Evolutionary conservation across 2,329 filamentous ascomycete genomes (phyloP).

Genomic region (Aspergillus persii): DNA sequence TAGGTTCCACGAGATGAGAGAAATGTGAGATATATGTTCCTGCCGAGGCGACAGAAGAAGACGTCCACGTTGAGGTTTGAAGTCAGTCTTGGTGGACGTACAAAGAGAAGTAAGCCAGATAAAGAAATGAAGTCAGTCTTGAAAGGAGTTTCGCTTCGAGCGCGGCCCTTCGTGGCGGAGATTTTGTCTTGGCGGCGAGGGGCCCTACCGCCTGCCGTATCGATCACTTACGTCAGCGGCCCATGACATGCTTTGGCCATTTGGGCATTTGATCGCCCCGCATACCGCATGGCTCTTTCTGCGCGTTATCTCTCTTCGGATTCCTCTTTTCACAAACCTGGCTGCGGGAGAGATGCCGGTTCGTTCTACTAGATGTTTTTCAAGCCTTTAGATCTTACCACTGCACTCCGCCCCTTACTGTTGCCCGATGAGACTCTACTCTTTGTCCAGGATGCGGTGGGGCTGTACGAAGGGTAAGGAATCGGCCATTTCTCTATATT

Average conservation of each 20-base stretch:
- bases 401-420: constrained; percentile 87
- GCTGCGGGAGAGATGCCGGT: constrained; percentile 20
- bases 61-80: not conserved
- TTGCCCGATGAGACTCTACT: constrained; percentile 90
- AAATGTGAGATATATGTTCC: not conserved
- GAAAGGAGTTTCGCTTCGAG: constrained; percentile 6
- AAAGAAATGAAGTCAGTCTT: not conserved
- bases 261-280: not conserved
- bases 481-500: constrained; percentile 7
- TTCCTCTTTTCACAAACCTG: constrained; percentile 10
- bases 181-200: constrained; percentile 4
- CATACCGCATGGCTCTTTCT: not conserved
- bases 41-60: not conserved
- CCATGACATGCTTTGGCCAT: not conserved
- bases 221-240: constrained; percentile 9
- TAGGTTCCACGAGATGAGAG: not conserved
- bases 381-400: constrained; percentile 92
- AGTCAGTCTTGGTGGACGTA: not conserved
- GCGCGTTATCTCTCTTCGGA: not conserved
- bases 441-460: constrained; percentile 96
- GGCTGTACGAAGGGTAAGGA: constrained; percentile 90
- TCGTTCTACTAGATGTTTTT: constrained; percentile 81
- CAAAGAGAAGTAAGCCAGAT: not conserved
- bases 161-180: constrained; percentile 8
- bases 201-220: constrained; percentile 5